These are phyloP conservation scores for Eimeria praecox DNA, from an alignment of 169 alveolate species.

Conservation along the genomic window DNA sequence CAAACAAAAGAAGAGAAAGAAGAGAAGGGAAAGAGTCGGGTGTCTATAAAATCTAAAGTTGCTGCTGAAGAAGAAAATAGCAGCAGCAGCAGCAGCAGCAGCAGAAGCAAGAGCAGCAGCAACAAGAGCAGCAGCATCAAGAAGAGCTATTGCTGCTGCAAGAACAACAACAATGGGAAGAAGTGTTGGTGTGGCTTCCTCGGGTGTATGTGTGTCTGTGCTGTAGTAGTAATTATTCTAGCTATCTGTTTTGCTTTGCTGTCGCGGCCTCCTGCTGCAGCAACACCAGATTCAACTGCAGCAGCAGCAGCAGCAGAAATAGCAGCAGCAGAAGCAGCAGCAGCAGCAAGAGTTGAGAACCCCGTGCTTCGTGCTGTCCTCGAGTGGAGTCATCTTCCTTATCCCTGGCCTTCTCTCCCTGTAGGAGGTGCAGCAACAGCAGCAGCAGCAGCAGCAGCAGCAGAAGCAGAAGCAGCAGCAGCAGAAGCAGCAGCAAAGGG, in stretches of 20 bases:
- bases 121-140: slow-evolving; percentile 17
- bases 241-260: background rate
- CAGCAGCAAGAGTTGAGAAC: too few relatives aligned
- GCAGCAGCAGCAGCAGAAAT: too few relatives aligned
- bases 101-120: slow-evolving; percentile 9
- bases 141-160: too few relatives aligned
- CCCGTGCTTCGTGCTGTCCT: background rate
- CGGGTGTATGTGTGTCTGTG: background rate
- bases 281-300: too few relatives aligned
- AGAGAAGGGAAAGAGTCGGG: too few relatives aligned
- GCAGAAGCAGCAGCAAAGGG: too few relatives aligned
- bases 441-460: slow-evolving; percentile 6
- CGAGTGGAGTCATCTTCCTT: background rate
- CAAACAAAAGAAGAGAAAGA: too few relatives aligned
- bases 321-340: too few relatives aligned
- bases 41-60: too few relatives aligned
- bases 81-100: slow-evolving; percentile 27
- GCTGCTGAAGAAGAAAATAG: too few relatives aligned
- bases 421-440: too few relatives aligned
- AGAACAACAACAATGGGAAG: background rate
- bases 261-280: background rate
- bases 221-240: background rate
- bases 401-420: background rate
- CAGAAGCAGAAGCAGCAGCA: background rate
- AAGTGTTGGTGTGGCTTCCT: background rate